phyloP scores from a whole-genome alignment of 192 early-diverging fungal species.

The Backusella sp. region DNA sequence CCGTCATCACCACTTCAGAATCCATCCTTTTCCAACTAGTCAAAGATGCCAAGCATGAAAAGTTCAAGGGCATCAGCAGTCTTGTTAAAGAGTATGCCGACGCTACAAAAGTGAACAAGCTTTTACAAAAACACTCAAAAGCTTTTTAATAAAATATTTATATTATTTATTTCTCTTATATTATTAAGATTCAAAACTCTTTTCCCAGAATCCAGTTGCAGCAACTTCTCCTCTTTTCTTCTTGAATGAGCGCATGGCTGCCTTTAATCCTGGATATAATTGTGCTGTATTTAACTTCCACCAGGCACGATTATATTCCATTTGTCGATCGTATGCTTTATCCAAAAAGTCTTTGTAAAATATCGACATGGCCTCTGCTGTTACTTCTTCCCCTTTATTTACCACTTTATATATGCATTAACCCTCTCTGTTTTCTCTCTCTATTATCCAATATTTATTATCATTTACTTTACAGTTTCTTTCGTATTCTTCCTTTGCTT shows the following conservation, averaged over 20 bases:
- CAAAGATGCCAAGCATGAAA: constrained; percentile 55
- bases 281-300: constrained; percentile 51
- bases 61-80: constrained; percentile 77
- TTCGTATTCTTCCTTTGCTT: constrained; percentile 52
- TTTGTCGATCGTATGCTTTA: constrained; percentile 55
- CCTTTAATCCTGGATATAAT: constrained; percentile 49
- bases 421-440: not conserved
- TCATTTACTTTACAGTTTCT: constrained; percentile 38
- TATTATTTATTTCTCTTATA: not conserved
- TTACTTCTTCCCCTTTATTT: constrained; percentile 39
- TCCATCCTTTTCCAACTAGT: constrained; percentile 74
- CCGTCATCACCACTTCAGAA: constrained; percentile 74
- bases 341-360: constrained; percentile 62
- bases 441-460: not conserved
- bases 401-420: constrained; percentile 28
- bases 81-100: constrained; percentile 86
- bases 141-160: not conserved
- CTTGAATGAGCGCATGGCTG: constrained; percentile 28
- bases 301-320: constrained; percentile 58
- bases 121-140: constrained; percentile 36
- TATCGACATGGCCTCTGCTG: constrained; percentile 50
- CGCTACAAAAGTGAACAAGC: constrained; percentile 60
- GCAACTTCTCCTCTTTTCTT: constrained; percentile 6
- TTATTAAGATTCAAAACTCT: constrained; percentile 35
- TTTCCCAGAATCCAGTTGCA: constrained; percentile 38